Percentiles rank a stretch among this genome's conserved stretches.
Evolutionary conservation across 2,329 filamentous ascomycete genomes (phyloP).

Genomic region (Exophiala lecanii-corni): DNA sequence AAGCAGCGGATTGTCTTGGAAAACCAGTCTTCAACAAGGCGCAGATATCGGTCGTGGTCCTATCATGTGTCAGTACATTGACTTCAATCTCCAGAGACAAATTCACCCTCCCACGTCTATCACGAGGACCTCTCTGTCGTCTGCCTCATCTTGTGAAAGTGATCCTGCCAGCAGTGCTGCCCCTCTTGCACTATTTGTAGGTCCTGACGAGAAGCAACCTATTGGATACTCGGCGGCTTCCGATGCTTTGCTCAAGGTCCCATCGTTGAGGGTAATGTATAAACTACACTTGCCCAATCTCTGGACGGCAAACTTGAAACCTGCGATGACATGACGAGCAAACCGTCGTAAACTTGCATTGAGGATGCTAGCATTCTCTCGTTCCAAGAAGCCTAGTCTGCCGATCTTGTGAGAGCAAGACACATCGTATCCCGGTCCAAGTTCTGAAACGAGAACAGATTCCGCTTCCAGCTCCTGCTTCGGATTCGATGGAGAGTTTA

Average conservation of each 20-base stretch:
- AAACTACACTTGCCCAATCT: constrained; percentile 49
- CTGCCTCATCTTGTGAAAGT: constrained; percentile 13
- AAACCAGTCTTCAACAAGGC: constrained; percentile 54
- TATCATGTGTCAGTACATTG: constrained; percentile 3
- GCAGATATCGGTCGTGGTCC: constrained; percentile 57
- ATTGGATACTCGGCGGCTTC: constrained; percentile 55
- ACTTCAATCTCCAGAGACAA: not conserved
- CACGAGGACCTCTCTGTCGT: constrained; percentile 14
- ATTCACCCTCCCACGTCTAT: constrained; percentile 53
- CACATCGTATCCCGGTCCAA: constrained; percentile 33
- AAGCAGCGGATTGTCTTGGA: constrained; percentile 55
- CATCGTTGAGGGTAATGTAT: constrained; percentile 61
- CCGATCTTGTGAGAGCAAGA: constrained; percentile 44
- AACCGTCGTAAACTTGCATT: constrained; percentile 59
- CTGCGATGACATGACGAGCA: constrained; percentile 52
- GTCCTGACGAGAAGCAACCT: constrained; percentile 57
- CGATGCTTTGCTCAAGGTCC: constrained; percentile 53
- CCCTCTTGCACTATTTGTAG: constrained; percentile 60
- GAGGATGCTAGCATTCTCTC: constrained; percentile 62
- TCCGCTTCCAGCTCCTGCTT: constrained; percentile 37
- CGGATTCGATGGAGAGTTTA: constrained; percentile 45
- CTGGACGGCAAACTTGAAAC: constrained; percentile 50
- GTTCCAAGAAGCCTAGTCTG: constrained; percentile 46
- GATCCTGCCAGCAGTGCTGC: constrained; percentile 52
- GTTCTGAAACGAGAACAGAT: constrained; percentile 35